A percentile compares a stretch with the other conserved stretches of the same genome.
Evolutionary conservation across 805 yeast genomes (phyloP).

Genomic region (Wickerhamomyces hampshirensis): DNA sequence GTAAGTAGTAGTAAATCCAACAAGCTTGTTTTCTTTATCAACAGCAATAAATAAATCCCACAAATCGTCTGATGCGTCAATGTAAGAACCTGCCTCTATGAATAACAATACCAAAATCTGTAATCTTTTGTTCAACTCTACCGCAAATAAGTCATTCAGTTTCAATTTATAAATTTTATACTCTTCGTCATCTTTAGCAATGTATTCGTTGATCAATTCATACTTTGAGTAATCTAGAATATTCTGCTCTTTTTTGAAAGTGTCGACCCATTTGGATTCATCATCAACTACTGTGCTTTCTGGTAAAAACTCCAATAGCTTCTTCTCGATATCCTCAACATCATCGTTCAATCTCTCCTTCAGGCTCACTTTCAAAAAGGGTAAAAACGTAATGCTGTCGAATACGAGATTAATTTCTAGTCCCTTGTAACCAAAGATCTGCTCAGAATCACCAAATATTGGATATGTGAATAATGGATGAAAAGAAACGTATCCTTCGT

Average conservation of each 20-base stretch:
- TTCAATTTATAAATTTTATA: slow-evolving; percentile 47
- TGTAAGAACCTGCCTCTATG: slow-evolving; percentile 91
- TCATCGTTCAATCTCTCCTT: slow-evolving; percentile 47
- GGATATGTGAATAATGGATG: slow-evolving; percentile 86
- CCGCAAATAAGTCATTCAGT: slow-evolving; percentile 33
- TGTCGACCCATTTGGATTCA: slow-evolving; percentile 64
- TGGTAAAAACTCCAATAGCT: slow-evolving; percentile 57
- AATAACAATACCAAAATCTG: slow-evolving; percentile 78
- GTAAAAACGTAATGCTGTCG: slow-evolving; percentile 69
- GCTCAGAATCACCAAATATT: slow-evolving; percentile 87
- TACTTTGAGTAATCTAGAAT: slow-evolving; percentile 31
- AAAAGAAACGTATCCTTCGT: slow-evolving; percentile 57
- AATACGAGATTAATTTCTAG: slow-evolving; percentile 63
- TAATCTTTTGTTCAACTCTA: slow-evolving; percentile 58
- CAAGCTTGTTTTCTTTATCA: slow-evolving; percentile 38
- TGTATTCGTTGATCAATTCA: slow-evolving; percentile 31
- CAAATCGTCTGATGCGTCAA: slow-evolving; percentile 65
- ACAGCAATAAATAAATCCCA: slow-evolving; percentile 75
- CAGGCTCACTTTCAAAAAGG: slow-evolving; percentile 62
- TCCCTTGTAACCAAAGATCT: slow-evolving; percentile 77
- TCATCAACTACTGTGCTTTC: slow-evolving; percentile 53
- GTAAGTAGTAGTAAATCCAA: slow-evolving; percentile 82
- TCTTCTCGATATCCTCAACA: slow-evolving; percentile 53
- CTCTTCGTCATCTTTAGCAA: slow-evolving; percentile 28
- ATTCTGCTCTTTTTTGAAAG: slow-evolving; percentile 43